Evolutionary conservation across 2,329 filamentous ascomycete genomes (phyloP).

Genomic region (Diaporthe sp.): DNA sequence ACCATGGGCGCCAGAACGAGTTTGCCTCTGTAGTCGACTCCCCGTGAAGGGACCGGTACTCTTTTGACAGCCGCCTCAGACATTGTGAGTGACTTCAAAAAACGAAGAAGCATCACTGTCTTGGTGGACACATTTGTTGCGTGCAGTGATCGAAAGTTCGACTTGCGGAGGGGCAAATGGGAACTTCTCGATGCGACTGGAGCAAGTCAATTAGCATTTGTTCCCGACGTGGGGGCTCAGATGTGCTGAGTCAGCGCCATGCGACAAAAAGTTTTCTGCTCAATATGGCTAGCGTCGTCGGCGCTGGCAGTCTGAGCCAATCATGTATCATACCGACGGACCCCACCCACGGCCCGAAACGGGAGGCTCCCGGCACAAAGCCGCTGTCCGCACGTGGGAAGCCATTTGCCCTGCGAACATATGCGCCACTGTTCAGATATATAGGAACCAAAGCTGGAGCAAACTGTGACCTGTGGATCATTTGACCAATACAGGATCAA

Average conservation of each 20-base stretch:
- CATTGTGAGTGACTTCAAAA: conserved; percentile 60
- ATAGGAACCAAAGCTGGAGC: background rate
- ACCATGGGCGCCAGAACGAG: conserved; percentile 98
- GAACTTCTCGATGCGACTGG: conserved; percentile 4
- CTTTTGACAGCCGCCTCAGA: conserved; percentile 65
- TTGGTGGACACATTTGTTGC: background rate
- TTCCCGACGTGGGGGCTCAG: background rate
- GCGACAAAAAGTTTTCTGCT: background rate
- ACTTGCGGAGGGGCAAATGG: background rate
- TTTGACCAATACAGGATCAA: background rate
- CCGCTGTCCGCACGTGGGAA: background rate
- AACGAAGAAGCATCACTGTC: conserved; percentile 34
- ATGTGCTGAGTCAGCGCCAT: background rate
- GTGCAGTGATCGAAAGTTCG: background rate
- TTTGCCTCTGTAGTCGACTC: conserved; percentile 94
- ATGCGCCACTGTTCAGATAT: background rate
- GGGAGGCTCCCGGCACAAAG: background rate
- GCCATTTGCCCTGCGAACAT: too few species aligned
- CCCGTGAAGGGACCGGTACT: conserved; percentile 87
- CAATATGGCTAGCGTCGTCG: background rate
- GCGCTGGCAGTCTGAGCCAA: background rate
- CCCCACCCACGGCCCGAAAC: background rate
- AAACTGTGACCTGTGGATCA: background rate
- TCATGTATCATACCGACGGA: background rate
- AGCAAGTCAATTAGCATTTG: background rate